Evolutionary conservation across 208 protist genomes (phyloP), one percentile per base, ranked within the genome.

Genomic region (Acanthamoeba royreba): DNA sequence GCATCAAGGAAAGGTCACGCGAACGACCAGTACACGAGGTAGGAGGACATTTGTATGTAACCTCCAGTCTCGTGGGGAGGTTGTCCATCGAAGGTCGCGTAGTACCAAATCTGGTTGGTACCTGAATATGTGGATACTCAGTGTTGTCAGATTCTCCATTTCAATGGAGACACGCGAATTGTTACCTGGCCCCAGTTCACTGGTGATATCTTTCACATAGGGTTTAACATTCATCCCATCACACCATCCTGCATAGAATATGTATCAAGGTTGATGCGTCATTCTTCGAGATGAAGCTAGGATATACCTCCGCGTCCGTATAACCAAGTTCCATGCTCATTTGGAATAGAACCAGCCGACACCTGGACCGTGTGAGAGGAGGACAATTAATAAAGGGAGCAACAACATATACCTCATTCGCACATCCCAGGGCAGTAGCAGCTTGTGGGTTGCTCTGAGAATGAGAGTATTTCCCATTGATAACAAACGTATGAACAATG

Each of bases 21-120:
- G n/a, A n/a, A n/a, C n/a, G 55, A 66, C 77, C 74, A 85, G 22
- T 28, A 85, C 40, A 85, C 74, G 40, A 85, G 74, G n/a, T 85
- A 85, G 46, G 74, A 85, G 9, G 40, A 85, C 74, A 85, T 85
- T 9, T 42, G 40, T 19, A 85, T 85, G 74, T 72, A 72, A 35
- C 74, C 46, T 5, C 74, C 74, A 28, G 22, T 85, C 43, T 85
- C 25, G 74, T 85, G 3, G 33, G 74, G 74, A 22, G 43, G 40
- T 42, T 35, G 74, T 25, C 74, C 74, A 19, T 85, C 25, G 43
- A 33, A 53, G 19, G 46, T 46, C 40, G 74, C 74, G 46, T 85
- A 35, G 74, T 85, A 85, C 28, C 46, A 52, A 33, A 85, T 85
- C 74, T 85, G 15, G 22, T 53, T 53, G 40, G 35, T 22, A 3